A percentile compares a stretch with the other conserved stretches of the same genome.
These are phyloP conservation scores for Amanita jacksonii DNA, from an alignment of 768 basidiomycete genomes.

Conservation along the genomic window DNA sequence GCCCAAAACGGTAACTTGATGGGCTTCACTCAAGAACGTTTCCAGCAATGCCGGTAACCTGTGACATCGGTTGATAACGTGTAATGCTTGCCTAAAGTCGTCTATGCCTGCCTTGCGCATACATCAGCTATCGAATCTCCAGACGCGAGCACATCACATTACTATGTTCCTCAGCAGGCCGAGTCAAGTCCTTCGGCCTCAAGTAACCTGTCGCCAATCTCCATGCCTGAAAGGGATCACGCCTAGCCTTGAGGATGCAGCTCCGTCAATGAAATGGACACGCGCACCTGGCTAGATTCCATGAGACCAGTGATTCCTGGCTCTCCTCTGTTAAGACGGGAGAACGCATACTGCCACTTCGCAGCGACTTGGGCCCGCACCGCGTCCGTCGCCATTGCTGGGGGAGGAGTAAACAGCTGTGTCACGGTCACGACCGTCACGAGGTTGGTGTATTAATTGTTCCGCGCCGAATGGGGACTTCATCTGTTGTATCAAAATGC, in stretches of 20 bases:
- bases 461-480: too few species aligned
- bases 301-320: slow-evolving; percentile 59
- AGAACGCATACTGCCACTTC: slow-evolving; percentile 66
- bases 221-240: slow-evolving; percentile 1
- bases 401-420: neutral
- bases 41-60: slow-evolving; percentile 59
- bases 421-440: neutral
- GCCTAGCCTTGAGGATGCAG: slow-evolving; percentile 15
- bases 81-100: slow-evolving; percentile 46
- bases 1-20: too few species aligned
- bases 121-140: slow-evolving; percentile 14
- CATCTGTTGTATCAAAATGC: too few species aligned
- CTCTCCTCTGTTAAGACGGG: slow-evolving; percentile 47
- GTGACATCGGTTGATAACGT: slow-evolving; percentile 44
- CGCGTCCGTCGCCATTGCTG: slow-evolving; percentile 47
- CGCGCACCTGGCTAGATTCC: slow-evolving; percentile 48
- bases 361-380: slow-evolving; percentile 55
- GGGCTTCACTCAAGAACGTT: slow-evolving; percentile 53
- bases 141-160: slow-evolving; percentile 3
- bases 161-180: neutral
- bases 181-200: slow-evolving; percentile 5
- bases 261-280: slow-evolving; percentile 6
- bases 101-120: slow-evolving; percentile 28
- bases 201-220: slow-evolving; percentile 6
- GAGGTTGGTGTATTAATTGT: too few species aligned